Conservation (phyloP, 2,329 filamentous ascomycete species). For the Lecanoromycetidae sp. region DNA sequence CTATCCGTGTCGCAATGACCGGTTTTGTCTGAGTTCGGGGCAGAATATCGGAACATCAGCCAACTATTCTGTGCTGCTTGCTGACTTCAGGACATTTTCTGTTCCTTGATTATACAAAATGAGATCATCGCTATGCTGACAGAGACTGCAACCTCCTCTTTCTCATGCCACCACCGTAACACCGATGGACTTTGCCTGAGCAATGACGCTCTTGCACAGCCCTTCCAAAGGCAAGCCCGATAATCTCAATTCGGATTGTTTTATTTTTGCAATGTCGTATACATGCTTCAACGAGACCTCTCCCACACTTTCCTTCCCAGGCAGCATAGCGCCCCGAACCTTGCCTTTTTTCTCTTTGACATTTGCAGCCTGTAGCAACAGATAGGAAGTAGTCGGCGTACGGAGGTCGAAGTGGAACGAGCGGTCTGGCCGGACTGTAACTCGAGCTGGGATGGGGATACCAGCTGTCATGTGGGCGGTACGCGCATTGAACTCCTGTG, state of each 20-base stretch:
- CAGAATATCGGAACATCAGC: no score
- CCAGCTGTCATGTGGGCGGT: conserved; percentile 73
- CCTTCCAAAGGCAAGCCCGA: conserved; percentile 60
- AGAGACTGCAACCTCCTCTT: not conserved
- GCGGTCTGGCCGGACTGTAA: conserved; percentile 85
- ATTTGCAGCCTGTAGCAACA: conserved; percentile 73
- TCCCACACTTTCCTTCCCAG: conserved; percentile 67
- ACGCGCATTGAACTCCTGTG: conserved; percentile 88
- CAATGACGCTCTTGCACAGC: conserved; percentile 61
- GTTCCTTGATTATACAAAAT: not conserved
- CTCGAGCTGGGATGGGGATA: conserved; percentile 78
- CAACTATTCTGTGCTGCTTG: not conserved
- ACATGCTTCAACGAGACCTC: conserved; percentile 86
- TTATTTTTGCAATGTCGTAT: conserved; percentile 96
- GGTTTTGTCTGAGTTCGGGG: no score
- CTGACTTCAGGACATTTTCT: no score
- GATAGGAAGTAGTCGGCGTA: conserved; percentile 85
- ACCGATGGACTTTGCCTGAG: conserved; percentile 63
- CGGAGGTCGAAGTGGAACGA: conserved; percentile 87
- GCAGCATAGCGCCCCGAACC: conserved; percentile 60
- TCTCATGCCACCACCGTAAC: conserved; percentile 54
- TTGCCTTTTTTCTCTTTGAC: conserved; percentile 61
- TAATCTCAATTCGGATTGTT: conserved; percentile 63
- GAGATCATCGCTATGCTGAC: conserved; percentile 3
- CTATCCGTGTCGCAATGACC: no score